Evolutionary conservation across 1,139 yeast species (phyloP).

Genomic region (Blastobotrys capitulatus): DNA sequence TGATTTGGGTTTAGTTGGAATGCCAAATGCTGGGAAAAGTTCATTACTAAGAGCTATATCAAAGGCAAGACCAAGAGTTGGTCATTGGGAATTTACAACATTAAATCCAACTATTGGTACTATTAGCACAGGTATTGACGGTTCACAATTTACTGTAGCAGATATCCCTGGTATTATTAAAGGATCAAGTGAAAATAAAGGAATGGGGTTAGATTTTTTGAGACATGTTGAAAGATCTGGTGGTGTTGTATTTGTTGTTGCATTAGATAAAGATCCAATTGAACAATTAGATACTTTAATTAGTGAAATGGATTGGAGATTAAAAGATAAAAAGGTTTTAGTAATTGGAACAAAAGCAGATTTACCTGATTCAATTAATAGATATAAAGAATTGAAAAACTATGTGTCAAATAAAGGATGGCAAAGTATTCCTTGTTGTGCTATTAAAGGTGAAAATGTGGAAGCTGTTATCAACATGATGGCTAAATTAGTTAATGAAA

Average conservation of each 20-base stretch:
- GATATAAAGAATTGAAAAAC: constrained; percentile 28
- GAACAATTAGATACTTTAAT: constrained; percentile 57
- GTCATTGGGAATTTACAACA: constrained; percentile 97
- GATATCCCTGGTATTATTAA: constrained; percentile 94
- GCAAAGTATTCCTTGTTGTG: constrained; percentile 83
- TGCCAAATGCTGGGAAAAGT: constrained; percentile 96
- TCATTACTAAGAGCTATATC: constrained; percentile 85
- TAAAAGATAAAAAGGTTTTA: constrained; percentile 55
- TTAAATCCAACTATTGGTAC: constrained; percentile 91
- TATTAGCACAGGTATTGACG: constrained; percentile 58
- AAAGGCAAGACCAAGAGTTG: constrained; percentile 83
- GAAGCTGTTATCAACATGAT: constrained; percentile 64
- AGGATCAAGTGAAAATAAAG: constrained; percentile 76
- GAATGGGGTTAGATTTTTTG: constrained; percentile 90
- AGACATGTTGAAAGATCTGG: constrained; percentile 90
- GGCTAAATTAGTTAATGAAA: constrained; percentile 37
- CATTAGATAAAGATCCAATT: constrained; percentile 65
- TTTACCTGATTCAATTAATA: constrained; percentile 44
- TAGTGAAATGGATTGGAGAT: constrained; percentile 65
- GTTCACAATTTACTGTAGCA: constrained; percentile 79
- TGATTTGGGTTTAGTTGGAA: constrained; percentile 87
- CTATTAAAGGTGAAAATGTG: constrained; percentile 62
- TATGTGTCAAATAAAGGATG: constrained; percentile 39
- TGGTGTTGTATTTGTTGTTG: constrained; percentile 82
- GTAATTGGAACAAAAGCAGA: constrained; percentile 94